Evolutionary conservation across 768 basidiomycete species (phyloP).

Genomic region (Lentinus brumalis): DNA sequence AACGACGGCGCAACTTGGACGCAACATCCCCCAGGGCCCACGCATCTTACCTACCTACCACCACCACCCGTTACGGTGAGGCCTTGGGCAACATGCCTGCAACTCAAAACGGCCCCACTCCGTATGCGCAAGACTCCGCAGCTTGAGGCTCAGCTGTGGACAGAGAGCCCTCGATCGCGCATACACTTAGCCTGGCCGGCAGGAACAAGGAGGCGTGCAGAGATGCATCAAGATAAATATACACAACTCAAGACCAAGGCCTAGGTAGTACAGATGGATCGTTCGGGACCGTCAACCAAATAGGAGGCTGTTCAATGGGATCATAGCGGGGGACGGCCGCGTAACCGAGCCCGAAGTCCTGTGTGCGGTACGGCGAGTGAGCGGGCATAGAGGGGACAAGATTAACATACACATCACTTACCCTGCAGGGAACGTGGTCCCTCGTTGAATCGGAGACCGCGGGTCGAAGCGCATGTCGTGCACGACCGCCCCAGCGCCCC

Average conservation of each 20-base stretch:
- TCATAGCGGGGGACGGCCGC: slow-evolving; percentile 13
- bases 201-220: too few relatives aligned
- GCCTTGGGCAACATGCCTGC: too few relatives aligned
- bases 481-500: background rate
- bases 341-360: background rate
- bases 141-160: too few relatives aligned
- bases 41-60: background rate
- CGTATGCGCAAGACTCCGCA: too few relatives aligned
- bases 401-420: slow-evolving; percentile 4
- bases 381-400: background rate
- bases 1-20: background rate
- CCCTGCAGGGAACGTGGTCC: slow-evolving; percentile 8
- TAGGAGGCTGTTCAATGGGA: slow-evolving; percentile 10
- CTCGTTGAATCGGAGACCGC: slow-evolving; percentile 17
- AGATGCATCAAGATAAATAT: too few relatives aligned
- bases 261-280: too few relatives aligned
- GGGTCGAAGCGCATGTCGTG: slow-evolving; percentile 16
- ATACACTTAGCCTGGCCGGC: too few relatives aligned
- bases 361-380: background rate
- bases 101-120: too few relatives aligned
- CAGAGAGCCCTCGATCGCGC: too few relatives aligned
- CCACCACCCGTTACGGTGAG: too few relatives aligned
- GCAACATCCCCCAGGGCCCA: too few relatives aligned
- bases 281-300: background rate
- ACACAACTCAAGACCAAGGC: too few relatives aligned